phyloP scores from a whole-genome alignment of 2,329 filamentous ascomycete species.

The Penicillium griseofulvum region DNA sequence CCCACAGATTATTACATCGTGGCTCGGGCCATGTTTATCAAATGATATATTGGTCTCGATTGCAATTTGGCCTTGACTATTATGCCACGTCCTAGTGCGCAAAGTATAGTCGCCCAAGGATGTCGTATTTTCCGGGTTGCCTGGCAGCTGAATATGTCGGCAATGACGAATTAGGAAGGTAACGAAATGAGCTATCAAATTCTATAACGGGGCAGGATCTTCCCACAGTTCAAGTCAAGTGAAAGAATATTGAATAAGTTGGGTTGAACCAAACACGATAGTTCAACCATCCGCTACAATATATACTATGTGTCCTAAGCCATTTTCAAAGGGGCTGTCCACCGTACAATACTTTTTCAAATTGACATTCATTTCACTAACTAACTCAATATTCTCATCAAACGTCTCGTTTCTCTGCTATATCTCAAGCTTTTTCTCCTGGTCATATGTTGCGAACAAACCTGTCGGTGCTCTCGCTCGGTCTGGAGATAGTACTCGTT shows the following conservation, averaged over 20 bases:
- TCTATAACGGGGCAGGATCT: background rate
- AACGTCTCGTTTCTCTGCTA: too few relatives aligned
- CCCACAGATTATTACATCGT: background rate
- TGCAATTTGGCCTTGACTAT: background rate
- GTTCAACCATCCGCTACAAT: too few relatives aligned
- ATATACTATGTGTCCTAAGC: too few relatives aligned
- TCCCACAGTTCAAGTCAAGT: too few relatives aligned
- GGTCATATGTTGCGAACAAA: too few relatives aligned
- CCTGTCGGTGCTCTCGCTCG: too few relatives aligned
- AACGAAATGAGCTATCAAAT: background rate
- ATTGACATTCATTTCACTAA: background rate
- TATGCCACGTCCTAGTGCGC: background rate
- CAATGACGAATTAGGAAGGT: background rate
- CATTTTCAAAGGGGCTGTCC: background rate
- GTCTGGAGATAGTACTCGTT: too few relatives aligned
- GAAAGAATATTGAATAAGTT: background rate
- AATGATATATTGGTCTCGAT: background rate
- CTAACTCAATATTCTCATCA: too few relatives aligned
- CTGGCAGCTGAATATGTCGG: background rate
- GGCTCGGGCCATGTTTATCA: background rate
- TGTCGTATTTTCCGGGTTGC: background rate
- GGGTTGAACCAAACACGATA: background rate
- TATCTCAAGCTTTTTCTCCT: too few relatives aligned
- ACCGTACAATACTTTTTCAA: background rate
- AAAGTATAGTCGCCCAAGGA: background rate